Conservation (phyloP, 306 rosid genomes). For the Fragaria ananassa region DNA sequence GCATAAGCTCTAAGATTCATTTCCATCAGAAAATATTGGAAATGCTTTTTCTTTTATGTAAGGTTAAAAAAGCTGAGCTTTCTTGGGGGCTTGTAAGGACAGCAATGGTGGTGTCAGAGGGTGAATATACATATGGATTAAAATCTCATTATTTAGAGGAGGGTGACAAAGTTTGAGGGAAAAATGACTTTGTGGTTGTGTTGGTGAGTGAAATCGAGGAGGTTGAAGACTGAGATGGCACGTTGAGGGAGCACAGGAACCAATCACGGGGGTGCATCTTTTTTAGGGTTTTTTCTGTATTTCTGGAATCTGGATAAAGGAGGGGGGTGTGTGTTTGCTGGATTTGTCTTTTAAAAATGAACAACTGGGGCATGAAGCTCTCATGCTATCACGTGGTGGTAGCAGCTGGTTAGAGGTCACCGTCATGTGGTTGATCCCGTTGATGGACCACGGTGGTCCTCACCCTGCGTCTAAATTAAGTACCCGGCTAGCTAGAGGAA, state of each 20-base stretch:
- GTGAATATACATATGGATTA: not conserved
- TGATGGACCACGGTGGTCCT: constrained; percentile 39
- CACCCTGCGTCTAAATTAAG: not conserved
- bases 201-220: constrained; percentile 30
- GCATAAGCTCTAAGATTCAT: constrained; percentile 16
- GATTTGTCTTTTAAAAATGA: constrained; percentile 4
- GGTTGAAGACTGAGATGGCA: constrained; percentile 34
- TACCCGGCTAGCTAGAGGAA: not conserved
- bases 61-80: not conserved
- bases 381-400: constrained; percentile 68
- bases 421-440: constrained; percentile 21
- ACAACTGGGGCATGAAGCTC: constrained; percentile 25
- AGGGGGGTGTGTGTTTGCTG: not conserved
- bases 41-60: not conserved
- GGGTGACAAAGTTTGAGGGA: not conserved
- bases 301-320: not conserved
- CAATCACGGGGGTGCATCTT: constrained; percentile 12
- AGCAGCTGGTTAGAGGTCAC: constrained; percentile 29
- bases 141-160: not conserved
- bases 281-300: constrained; percentile 19
- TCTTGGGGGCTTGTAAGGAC: constrained; percentile 35
- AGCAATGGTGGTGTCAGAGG: constrained; percentile 47
- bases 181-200: not conserved
- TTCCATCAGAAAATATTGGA: not conserved
- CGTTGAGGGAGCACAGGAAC: constrained; percentile 33